Evolutionary conservation across 2,329 filamentous ascomycete genomes (phyloP), one percentile per base, ranked within the genome.

Genomic region (Colletotrichum tabaci): DNA sequence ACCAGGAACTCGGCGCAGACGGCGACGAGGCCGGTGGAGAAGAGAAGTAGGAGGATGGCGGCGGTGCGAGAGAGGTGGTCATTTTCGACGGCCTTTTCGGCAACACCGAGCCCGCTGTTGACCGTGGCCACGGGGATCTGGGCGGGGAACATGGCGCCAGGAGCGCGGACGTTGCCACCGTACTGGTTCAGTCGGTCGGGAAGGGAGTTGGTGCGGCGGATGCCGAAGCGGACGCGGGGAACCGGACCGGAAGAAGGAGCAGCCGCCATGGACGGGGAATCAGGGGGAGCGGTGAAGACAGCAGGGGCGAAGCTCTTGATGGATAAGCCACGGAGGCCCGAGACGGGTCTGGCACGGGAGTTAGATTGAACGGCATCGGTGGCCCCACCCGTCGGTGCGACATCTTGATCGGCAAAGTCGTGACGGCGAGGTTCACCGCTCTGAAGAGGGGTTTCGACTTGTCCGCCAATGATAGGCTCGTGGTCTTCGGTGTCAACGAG

Each of bases 131-230:
- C 75, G 0, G 87, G 83, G 15, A 87, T 77, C 65, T 85, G 83
- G 18, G 86, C 80, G 1, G 87, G 86, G 50, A 88, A 79, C 82
- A 88, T 83, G 42, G 84, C 83, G 7, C 87, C 86, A 0, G 87
- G 86, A 1, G 87, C 77, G 4, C 87, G 85, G 44, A 83, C 75
- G 35, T 79, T 76, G 5, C 44, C 26, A 21, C 62, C 65, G 44
- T 80, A 75, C 26, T 83, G 79, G 72, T 88, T 89, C 10, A 94
- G 86, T 21, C 91, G 88, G 76, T 92, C 92, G 0, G 93, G 93
- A 2, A 95, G 86, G 0, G 93, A 95, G 78, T 89, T 94, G 23
- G 93, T 93, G 66, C 93, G 88, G 67, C 92, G 91, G 64, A 94
- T 90, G n/a, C 89, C 89, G 74, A 89, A 89, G 52, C 88, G 85